Conservation (phyloP, 2,329 filamentous ascomycete genomes). For the Paecilomyces variotii region DNA sequence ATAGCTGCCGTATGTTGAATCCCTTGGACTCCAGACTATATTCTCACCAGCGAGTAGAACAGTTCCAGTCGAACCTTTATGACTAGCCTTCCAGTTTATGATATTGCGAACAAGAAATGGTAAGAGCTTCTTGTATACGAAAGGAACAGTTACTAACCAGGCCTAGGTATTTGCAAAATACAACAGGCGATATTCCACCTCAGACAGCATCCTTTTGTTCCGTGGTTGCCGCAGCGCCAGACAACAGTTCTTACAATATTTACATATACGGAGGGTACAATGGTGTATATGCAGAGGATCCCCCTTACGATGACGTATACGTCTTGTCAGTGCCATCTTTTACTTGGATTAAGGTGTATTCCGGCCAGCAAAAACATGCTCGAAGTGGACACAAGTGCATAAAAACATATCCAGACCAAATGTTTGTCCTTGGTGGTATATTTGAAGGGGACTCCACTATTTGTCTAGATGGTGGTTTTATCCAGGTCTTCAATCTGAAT, state of each 20-base stretch:
- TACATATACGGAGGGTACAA: conserved; percentile 30
- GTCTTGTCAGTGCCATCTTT: conserved; percentile 28
- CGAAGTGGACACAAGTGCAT: conserved; percentile 25
- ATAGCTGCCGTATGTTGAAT: conserved; percentile 11
- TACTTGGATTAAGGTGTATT: conserved; percentile 21
- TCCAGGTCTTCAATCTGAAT: conserved; percentile 43
- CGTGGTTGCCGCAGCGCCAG: conserved; percentile 29
- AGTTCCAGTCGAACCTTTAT: conserved; percentile 26
- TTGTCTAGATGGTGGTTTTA: conserved; percentile 46
- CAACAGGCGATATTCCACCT: conserved; percentile 28
- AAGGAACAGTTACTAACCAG: conserved; percentile 1
- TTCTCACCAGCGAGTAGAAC: conserved; percentile 6
- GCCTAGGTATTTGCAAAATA: conserved; percentile 34
- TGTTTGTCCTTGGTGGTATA: conserved; percentile 32
- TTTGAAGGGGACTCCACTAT: conserved; percentile 5
- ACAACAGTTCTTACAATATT: conserved; percentile 28
- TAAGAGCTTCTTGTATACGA: conserved; percentile 3
- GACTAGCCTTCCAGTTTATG: conserved; percentile 30
- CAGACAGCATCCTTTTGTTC: conserved; percentile 34
- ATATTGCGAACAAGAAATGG: conserved; percentile 22
- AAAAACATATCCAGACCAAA: conserved; percentile 42
- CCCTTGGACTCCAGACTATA: not conserved
- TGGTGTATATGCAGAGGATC: conserved; percentile 8
- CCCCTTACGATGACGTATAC: conserved; percentile 25
- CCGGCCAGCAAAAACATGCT: conserved; percentile 12